Percentiles rank a stretch among this genome's conserved stretches.
Evolutionary conservation across 441 rosid genomes (phyloP).

Genomic region (Omphalea diandra): DNA sequence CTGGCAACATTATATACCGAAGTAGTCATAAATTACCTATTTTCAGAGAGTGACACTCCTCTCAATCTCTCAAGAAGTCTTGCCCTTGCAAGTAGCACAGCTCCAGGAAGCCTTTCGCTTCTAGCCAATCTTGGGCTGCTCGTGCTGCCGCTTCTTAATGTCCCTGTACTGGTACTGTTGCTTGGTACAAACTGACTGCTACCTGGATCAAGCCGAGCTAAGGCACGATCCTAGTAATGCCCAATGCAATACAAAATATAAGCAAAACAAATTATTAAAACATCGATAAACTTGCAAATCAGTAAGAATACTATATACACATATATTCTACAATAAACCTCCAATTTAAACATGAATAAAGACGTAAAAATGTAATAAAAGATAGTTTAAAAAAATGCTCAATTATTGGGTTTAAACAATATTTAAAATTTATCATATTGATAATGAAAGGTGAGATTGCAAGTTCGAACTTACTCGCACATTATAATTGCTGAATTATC

Average conservation of each 20-base stretch:
- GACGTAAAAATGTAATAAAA: not conserved
- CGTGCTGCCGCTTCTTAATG: slow-evolving; percentile 32
- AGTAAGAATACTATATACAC: not conserved
- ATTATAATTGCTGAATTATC: no score
- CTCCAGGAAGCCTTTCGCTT: slow-evolving; percentile 81
- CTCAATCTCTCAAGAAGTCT: slow-evolving; percentile 88
- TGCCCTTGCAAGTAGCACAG: slow-evolving; percentile 87
- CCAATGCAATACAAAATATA: slow-evolving; percentile 5
- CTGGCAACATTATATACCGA: not conserved
- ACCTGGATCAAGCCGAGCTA: slow-evolving; percentile 40
- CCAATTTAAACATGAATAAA: not conserved
- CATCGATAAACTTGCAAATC: not conserved
- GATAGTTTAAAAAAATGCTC: no score
- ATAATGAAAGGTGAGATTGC: no score
- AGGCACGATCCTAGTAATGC: slow-evolving; percentile 50
- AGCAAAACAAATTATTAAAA: not conserved
- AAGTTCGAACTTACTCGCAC: no score
- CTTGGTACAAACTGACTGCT: slow-evolving; percentile 35
- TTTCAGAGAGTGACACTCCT: slow-evolving; percentile 62
- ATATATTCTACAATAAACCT: not conserved
- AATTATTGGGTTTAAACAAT: no score
- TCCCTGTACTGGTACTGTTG: slow-evolving; percentile 36
- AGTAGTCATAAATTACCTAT: slow-evolving; percentile 48
- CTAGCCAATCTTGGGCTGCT: slow-evolving; percentile 39
- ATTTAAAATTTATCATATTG: no score